Evolutionary conservation across 192 early-diverging fungal genomes (phyloP).

Genomic region (Gigaspora rosea): DNA sequence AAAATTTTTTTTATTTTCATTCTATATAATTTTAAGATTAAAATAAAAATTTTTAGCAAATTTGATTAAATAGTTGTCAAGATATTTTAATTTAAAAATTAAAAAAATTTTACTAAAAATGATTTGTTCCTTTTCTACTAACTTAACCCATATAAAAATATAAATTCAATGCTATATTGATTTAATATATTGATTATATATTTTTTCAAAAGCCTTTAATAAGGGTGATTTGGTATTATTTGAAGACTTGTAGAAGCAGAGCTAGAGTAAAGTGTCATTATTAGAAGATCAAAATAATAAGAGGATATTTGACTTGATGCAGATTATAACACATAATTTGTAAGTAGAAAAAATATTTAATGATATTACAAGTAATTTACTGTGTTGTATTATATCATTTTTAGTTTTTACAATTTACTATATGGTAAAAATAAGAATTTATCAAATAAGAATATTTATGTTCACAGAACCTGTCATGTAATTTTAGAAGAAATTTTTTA

Average conservation of each 20-base stretch:
- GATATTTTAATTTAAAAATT: no score
- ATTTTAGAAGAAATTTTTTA: constrained; percentile 23
- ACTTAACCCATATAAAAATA: constrained; percentile 20
- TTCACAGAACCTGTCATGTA: constrained; percentile 25
- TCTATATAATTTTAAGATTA: no score
- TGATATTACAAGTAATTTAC: constrained; percentile 19
- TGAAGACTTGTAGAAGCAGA: constrained; percentile 27
- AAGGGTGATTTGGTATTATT: constrained; percentile 24
- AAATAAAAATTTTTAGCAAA: no score
- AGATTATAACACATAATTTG: constrained; percentile 29
- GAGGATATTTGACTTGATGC: constrained; percentile 25
- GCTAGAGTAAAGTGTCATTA: constrained; percentile 28
- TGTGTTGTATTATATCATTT: constrained; percentile 21
- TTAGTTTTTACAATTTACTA: constrained; percentile 23
- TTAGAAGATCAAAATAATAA: constrained; percentile 23
- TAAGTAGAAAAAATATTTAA: constrained; percentile 26
- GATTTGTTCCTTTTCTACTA: no score
- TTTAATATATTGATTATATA: neutral
- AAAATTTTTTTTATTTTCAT: no score
- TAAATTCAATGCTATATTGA: constrained; percentile 26
- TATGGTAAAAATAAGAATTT: constrained; percentile 30
- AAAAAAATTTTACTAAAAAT: no score
- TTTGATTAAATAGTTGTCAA: no score
- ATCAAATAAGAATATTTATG: constrained; percentile 16
- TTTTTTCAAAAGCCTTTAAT: constrained; percentile 28